Percentiles rank a stretch among this genome's conserved stretches.
Evolutionary conservation across 1,284 basidiomycete genomes (phyloP).

Genomic region (Ustilago nuda): DNA sequence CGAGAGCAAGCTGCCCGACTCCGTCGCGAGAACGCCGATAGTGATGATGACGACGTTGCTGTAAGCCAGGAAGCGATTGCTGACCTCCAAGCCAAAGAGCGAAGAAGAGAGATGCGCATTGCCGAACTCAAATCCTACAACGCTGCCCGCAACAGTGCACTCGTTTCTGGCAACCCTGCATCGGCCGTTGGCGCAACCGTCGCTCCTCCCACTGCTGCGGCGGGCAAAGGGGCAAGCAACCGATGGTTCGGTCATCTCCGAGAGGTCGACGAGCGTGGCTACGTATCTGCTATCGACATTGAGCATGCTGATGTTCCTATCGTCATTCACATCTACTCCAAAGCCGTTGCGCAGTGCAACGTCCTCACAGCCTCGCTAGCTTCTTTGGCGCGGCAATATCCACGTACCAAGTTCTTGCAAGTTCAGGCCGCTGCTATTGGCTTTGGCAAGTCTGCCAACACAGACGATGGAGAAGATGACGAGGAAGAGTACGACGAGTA

Average conservation of each 20-base stretch:
- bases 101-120: conserved; percentile 44
- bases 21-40: conserved; percentile 14
- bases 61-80: conserved; percentile 42
- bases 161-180: conserved; percentile 9
- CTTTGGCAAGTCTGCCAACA: conserved; percentile 36
- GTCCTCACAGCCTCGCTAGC: conserved; percentile 47
- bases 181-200: neutral
- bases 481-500: conserved; percentile 53
- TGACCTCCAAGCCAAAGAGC: conserved; percentile 46
- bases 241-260: conserved; percentile 61
- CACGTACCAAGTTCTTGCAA: conserved; percentile 59
- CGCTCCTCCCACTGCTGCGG: neutral
- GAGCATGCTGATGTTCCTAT: conserved; percentile 40
- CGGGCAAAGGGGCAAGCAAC: conserved; percentile 4
- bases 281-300: conserved; percentile 58
- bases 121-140: conserved; percentile 43
- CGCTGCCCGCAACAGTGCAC: conserved; percentile 5
- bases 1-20: conserved; percentile 20
- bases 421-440: conserved; percentile 59
- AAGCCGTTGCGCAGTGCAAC: conserved; percentile 55
- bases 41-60: conserved; percentile 21
- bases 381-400: conserved; percentile 53
- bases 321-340: conserved; percentile 63
- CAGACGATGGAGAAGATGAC: conserved; percentile 23
- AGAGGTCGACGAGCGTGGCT: conserved; percentile 58